These are phyloP conservation scores for Sanghuangporus sanghuang DNA, from an alignment of 1,284 basidiomycete genomes.

Conservation along the genomic window DNA sequence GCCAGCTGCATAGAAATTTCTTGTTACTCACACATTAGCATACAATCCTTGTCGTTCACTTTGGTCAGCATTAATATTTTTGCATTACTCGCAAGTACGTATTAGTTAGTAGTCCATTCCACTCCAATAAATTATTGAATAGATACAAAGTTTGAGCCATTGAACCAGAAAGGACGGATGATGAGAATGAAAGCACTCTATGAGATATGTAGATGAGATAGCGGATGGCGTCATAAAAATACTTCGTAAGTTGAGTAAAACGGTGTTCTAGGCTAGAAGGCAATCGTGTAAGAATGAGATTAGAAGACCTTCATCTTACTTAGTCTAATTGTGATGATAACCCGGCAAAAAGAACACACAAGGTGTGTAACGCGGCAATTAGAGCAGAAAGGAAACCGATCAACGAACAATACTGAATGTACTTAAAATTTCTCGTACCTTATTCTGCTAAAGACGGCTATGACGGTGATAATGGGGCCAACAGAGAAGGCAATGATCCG, in stretches of 20 bases:
- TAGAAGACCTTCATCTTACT: slow-evolving; percentile 50
- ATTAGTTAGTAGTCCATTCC: too few relatives aligned
- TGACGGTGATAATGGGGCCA: slow-evolving; percentile 41
- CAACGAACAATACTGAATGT: neutral
- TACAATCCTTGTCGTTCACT: too few relatives aligned
- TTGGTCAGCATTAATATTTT: too few relatives aligned
- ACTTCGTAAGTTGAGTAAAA: neutral
- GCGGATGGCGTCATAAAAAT: too few relatives aligned
- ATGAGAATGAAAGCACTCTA: too few relatives aligned
- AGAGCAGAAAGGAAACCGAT: neutral
- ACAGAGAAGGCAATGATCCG: slow-evolving; percentile 49
- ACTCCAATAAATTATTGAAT: too few relatives aligned
- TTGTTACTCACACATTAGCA: neutral
- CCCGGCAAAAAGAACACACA: neutral
- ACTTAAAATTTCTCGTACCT: slow-evolving; percentile 35
- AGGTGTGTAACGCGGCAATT: neutral
- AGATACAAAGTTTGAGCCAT: too few relatives aligned
- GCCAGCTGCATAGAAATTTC: slow-evolving; percentile 1
- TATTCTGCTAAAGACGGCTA: slow-evolving; percentile 36
- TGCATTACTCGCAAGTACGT: too few relatives aligned
- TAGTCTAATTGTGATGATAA: slow-evolving; percentile 26
- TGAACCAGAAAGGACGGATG: too few relatives aligned
- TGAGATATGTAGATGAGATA: too few relatives aligned
- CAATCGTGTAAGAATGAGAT: slow-evolving; percentile 1
- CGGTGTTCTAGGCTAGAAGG: neutral